Evolutionary conservation across 2,329 filamentous ascomycete genomes (phyloP).

Genomic region (Diaporthe sp.): DNA sequence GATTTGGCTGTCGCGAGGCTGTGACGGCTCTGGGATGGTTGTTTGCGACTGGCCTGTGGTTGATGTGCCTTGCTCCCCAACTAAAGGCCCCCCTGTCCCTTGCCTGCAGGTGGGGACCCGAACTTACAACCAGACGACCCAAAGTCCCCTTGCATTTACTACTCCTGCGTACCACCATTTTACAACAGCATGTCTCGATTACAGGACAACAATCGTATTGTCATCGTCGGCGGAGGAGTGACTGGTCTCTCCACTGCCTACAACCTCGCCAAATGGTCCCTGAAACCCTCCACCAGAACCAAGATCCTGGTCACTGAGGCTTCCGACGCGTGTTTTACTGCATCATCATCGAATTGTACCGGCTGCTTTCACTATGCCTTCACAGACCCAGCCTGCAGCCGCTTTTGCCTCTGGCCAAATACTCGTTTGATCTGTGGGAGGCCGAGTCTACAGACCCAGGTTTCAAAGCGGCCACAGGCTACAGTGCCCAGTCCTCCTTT

Average conservation of each 20-base stretch:
- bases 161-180: no score
- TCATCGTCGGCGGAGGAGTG: background rate
- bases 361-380: constrained; percentile 15
- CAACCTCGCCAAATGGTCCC: background rate
- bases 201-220: background rate
- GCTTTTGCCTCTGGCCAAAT: background rate
- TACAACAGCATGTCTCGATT: background rate
- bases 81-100: background rate
- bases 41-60: background rate
- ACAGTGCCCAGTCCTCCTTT: background rate
- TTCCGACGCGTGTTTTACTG: background rate
- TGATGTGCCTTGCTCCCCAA: background rate
- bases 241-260: background rate
- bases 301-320: background rate
- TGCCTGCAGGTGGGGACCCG: background rate
- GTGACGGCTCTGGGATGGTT: constrained; percentile 1
- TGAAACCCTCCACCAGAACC: background rate
- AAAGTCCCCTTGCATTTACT: background rate
- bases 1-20: constrained; percentile 1
- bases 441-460: background rate
- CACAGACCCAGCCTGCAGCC: background rate
- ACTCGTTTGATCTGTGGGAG: background rate
- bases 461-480: background rate
- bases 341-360: background rate
- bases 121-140: background rate